A percentile compares a stretch with the other conserved stretches of the same genome.
Conservation (phyloP, 352 stramenopile species). For the Blastocystis sp. region DNA sequence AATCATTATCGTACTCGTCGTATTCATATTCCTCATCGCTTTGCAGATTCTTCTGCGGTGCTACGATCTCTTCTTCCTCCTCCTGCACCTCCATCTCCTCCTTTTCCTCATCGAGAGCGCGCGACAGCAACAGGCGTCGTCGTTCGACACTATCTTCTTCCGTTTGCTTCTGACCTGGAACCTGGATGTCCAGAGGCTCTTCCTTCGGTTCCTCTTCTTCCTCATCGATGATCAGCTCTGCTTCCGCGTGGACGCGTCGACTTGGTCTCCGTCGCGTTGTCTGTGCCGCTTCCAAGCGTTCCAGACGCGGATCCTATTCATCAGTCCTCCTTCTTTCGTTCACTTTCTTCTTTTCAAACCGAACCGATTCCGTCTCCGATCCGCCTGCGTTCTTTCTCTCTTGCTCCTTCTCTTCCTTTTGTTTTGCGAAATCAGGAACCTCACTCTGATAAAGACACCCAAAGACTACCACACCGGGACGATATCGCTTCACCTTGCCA, state of each 20-base stretch:
- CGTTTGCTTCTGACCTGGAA: background rate
- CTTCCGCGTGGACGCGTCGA: background rate
- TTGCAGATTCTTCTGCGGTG: background rate
- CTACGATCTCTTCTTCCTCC: background rate
- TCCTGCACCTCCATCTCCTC: background rate
- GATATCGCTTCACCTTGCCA: constrained; percentile 28
- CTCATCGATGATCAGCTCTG: constrained; percentile 14
- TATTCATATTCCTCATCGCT: constrained; percentile 37
- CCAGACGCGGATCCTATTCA: constrained; percentile 39
- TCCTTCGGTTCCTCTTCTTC: background rate
- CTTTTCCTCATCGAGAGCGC: constrained; percentile 24
- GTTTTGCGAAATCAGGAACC: constrained; percentile 14
- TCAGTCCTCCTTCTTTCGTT: background rate
- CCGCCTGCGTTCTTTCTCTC: background rate
- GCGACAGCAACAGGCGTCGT: constrained; percentile 8
- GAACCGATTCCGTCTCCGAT: background rate
- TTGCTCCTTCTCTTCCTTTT: constrained; percentile 25
- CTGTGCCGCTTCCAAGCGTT: constrained; percentile 4
- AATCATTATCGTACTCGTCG: constrained; percentile 17
- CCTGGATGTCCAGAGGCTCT: background rate
- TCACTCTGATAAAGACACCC: background rate
- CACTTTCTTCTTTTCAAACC: constrained; percentile 49
- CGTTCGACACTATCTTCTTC: background rate
- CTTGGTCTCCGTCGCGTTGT: background rate
- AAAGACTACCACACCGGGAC: constrained; percentile 7